A percentile compares a stretch with the other conserved stretches of the same genome.
Evolutionary conservation across 2,329 filamentous ascomycete genomes (phyloP).

Genomic region (Colletotrichum plurivorum): DNA sequence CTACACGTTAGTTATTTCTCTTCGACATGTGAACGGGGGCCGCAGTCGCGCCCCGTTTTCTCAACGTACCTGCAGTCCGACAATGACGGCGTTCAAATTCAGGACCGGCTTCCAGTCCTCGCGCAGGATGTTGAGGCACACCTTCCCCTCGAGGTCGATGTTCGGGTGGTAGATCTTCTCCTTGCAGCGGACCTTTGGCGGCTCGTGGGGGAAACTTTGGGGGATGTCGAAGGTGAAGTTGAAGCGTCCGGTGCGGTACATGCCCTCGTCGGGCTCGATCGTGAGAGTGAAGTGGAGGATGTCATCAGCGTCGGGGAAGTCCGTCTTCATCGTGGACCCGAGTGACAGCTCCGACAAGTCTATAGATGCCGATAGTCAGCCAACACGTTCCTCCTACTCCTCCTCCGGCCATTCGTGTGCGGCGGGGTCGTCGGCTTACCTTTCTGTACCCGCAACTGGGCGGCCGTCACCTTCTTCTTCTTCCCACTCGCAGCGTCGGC

Average conservation of each 20-base stretch:
- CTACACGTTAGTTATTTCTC: conserved; percentile 43
- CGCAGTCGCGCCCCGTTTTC: too few species aligned
- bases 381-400: not conserved
- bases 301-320: conserved; percentile 86
- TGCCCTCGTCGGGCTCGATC: conserved; percentile 87
- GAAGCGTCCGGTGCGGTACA: conserved; percentile 91
- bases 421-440: conserved; percentile 64
- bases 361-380: conserved; percentile 51
- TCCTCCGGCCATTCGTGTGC: too few species aligned
- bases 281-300: conserved; percentile 87
- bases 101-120: conserved; percentile 99
- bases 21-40: too few species aligned
- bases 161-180: conserved; percentile 99
- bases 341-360: conserved; percentile 87
- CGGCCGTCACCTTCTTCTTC: conserved; percentile 99
- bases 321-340: conserved; percentile 83
- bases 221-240: conserved; percentile 93
- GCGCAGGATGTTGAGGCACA: conserved; percentile 95
- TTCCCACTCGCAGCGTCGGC: conserved; percentile 81
- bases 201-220: conserved; percentile 96
- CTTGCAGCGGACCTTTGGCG: conserved; percentile 95
- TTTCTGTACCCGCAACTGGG: conserved; percentile 95
- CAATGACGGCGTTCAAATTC: conserved; percentile 96
- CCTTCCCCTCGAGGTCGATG: conserved; percentile 97
- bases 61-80: conserved; percentile 82